Percentiles rank a stretch among this genome's conserved stretches.
These are phyloP conservation scores for Phaeosphaeriaceae sp. DNA, from an alignment of 2,329 filamentous ascomycete genomes.

Conservation along the genomic window DNA sequence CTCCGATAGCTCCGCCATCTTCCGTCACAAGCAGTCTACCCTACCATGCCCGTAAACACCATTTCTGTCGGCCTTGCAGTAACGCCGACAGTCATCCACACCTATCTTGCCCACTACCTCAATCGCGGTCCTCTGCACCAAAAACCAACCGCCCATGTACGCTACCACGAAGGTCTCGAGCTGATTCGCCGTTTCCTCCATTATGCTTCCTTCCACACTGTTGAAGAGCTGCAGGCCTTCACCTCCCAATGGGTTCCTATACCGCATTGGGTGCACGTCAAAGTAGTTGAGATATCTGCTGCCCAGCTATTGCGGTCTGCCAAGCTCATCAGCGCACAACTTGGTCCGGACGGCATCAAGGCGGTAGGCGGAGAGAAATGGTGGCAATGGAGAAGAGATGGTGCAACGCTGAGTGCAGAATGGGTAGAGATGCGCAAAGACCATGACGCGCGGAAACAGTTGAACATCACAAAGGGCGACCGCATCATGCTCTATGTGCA, in stretches of 20 bases:
- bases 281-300: constrained; percentile 69
- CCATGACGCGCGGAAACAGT: constrained; percentile 72
- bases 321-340: constrained; percentile 69
- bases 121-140: constrained; percentile 76
- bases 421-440: constrained; percentile 97
- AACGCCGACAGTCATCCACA: constrained; percentile 85
- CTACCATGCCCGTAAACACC: constrained; percentile 72
- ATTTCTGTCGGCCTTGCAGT: constrained; percentile 82
- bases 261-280: constrained; percentile 84
- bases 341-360: constrained; percentile 77
- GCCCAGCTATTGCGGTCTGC: constrained; percentile 70
- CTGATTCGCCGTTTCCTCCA: constrained; percentile 85
- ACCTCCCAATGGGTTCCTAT: constrained; percentile 90
- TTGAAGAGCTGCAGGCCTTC: constrained; percentile 92
- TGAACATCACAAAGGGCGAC: constrained; percentile 62
- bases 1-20: constrained; percentile 12
- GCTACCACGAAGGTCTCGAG: constrained; percentile 90
- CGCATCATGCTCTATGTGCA: constrained; percentile 94
- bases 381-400: constrained; percentile 73
- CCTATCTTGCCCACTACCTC: constrained; percentile 87
- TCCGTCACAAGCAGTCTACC: constrained; percentile 3
- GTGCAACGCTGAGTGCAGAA: constrained; percentile 73
- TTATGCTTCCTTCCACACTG: constrained; percentile 85
- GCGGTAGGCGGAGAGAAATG: constrained; percentile 82
- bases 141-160: constrained; percentile 87